phyloP scores from a whole-genome alignment of 1,284 basidiomycete species.

The Grifola frondosa region DNA sequence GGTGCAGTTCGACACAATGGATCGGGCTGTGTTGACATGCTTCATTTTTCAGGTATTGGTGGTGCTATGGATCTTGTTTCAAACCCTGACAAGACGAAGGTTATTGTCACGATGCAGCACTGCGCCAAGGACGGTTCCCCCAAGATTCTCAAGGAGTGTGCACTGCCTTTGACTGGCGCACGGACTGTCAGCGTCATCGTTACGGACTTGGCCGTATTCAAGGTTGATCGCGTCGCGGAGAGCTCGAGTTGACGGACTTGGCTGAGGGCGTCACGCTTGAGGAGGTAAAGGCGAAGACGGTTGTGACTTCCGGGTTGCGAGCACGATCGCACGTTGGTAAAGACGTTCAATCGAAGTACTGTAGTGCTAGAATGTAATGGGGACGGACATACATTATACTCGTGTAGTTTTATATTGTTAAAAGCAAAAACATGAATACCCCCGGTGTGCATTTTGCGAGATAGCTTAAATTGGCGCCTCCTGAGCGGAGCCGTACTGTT shows the following conservation, averaged over 20 bases:
- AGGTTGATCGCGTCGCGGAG: slow-evolving; percentile 75
- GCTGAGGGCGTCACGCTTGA: slow-evolving; percentile 83
- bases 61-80: slow-evolving; percentile 97
- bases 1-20: slow-evolving; percentile 11
- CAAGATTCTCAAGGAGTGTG: slow-evolving; percentile 85
- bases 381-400: slow-evolving; percentile 6
- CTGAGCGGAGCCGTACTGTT: too few species aligned
- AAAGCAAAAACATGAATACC: not conserved
- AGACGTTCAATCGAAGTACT: too few species aligned
- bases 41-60: slow-evolving; percentile 66
- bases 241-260: slow-evolving; percentile 78
- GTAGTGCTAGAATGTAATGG: not conserved
- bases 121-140: slow-evolving; percentile 85
- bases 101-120: slow-evolving; percentile 89
- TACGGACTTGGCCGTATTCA: slow-evolving; percentile 90
- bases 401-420: slow-evolving; percentile 7
- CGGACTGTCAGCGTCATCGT: slow-evolving; percentile 87
- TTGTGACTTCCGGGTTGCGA: slow-evolving; percentile 69
- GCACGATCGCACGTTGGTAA: slow-evolving; percentile 28
- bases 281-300: slow-evolving; percentile 85
- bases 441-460: not conserved
- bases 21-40: not conserved
- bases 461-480: too few species aligned
- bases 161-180: slow-evolving; percentile 85
- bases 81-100: slow-evolving; percentile 88